These are phyloP conservation scores for Rhinocladiella mackenziei DNA, from an alignment of 2,329 filamentous ascomycete species.

Conservation along the genomic window DNA sequence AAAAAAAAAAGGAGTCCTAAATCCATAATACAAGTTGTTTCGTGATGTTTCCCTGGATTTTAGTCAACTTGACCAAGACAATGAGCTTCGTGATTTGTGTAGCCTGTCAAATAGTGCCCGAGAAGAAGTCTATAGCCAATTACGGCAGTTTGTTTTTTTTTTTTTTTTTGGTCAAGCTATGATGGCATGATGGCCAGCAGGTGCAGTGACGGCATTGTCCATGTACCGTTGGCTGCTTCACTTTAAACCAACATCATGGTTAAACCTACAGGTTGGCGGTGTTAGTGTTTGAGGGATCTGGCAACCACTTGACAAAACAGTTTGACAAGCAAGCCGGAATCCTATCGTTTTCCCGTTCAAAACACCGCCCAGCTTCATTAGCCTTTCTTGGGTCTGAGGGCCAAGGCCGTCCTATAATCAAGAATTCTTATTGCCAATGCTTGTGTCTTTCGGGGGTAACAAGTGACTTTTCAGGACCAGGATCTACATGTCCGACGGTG, in stretches of 20 bases:
- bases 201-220: too few species aligned
- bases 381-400: slow-evolving; percentile 2
- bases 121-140: too few species aligned
- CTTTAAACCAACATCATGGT: too few species aligned
- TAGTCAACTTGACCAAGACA: background rate
- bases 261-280: too few species aligned
- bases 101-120: background rate
- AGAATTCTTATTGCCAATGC: slow-evolving; percentile 2
- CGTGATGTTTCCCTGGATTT: background rate
- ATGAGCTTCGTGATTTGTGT: background rate
- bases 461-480: background rate
- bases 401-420: slow-evolving; percentile 7
- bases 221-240: too few species aligned
- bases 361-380: slow-evolving; percentile 3
- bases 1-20: too few species aligned
- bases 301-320: too few species aligned
- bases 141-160: too few species aligned
- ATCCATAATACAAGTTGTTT: background rate
- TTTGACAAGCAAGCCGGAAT: background rate
- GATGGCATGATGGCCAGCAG: too few species aligned
- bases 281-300: too few species aligned
- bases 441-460: background rate
- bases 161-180: too few species aligned
- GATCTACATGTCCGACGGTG: too few species aligned
- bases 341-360: background rate